A percentile compares a stretch with the other conserved stretches of the same genome.
Evolutionary conservation across 305 asterid genomes (phyloP).

Genomic region (Fraxinus nigra): DNA sequence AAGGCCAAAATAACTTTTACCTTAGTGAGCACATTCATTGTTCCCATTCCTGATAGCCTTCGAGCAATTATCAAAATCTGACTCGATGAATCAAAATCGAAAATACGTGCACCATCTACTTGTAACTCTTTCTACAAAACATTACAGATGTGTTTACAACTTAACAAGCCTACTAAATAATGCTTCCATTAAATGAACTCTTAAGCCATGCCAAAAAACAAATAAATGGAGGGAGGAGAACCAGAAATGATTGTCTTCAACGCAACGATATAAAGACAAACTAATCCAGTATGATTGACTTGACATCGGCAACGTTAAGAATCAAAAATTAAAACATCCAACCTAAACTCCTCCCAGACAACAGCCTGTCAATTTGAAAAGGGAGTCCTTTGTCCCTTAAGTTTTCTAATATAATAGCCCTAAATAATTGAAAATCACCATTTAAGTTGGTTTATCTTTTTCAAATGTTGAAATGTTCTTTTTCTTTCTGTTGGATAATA

Average conservation of each 20-base stretch:
- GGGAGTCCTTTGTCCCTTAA: background rate
- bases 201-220: background rate
- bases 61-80: slow-evolving; percentile 59
- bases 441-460: background rate
- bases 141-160: slow-evolving; percentile 21
- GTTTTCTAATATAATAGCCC: background rate
- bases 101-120: slow-evolving; percentile 78
- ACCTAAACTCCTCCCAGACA: background rate
- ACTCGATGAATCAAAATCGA: slow-evolving; percentile 62
- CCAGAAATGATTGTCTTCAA: background rate
- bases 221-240: background rate
- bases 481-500: background rate
- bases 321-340: background rate
- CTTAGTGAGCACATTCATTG: slow-evolving; percentile 69
- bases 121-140: slow-evolving; percentile 55
- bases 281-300: slow-evolving; percentile 20
- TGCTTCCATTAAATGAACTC: slow-evolving; percentile 9
- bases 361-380: background rate
- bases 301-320: background rate
- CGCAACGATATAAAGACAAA: background rate
- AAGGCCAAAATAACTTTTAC: slow-evolving; percentile 43
- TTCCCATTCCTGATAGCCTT: slow-evolving; percentile 64
- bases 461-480: background rate
- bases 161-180: slow-evolving; percentile 5
- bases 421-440: background rate